These are phyloP conservation scores for Tricholoma saponaceum DNA, from an alignment of 768 basidiomycete genomes.

Conservation along the genomic window DNA sequence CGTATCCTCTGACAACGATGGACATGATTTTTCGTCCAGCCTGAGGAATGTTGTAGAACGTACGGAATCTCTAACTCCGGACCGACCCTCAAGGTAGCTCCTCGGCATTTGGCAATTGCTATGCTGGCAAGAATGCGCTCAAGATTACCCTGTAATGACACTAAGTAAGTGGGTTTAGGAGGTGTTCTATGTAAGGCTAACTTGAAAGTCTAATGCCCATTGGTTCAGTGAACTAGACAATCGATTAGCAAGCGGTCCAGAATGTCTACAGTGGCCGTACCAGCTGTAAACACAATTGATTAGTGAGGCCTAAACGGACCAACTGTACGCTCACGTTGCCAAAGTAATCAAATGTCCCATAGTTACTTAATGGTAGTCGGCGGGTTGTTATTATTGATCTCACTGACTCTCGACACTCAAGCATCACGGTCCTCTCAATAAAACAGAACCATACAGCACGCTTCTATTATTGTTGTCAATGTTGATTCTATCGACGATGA, in stretches of 20 bases:
- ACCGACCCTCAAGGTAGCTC: slow-evolving; percentile 89
- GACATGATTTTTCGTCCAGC: neutral
- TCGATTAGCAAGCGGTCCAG: neutral
- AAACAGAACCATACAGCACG: neutral
- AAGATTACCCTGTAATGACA: slow-evolving; percentile 70
- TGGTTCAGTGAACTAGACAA: slow-evolving; percentile 82
- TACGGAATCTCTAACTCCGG: slow-evolving; percentile 97
- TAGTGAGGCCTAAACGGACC: neutral
- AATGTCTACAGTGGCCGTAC: slow-evolving; percentile 3
- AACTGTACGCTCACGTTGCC: slow-evolving; percentile 60
- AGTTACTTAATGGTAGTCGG: neutral
- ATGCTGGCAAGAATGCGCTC: slow-evolving; percentile 90
- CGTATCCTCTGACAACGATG: slow-evolving; percentile 70
- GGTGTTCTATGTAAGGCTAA: slow-evolving; percentile 21
- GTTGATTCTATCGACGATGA: neutral
- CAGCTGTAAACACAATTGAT: slow-evolving; percentile 5
- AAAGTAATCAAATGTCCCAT: slow-evolving; percentile 89
- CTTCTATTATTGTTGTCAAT: neutral
- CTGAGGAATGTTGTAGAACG: slow-evolving; percentile 12
- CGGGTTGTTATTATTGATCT: no score
- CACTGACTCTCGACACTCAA: no score
- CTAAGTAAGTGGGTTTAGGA: neutral
- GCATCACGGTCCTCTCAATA: neutral
- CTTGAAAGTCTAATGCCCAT: slow-evolving; percentile 96
- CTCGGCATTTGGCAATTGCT: slow-evolving; percentile 78